phyloP scores from a whole-genome alignment of 352 stramenopile species.

The Phytophthora europaea region DNA sequence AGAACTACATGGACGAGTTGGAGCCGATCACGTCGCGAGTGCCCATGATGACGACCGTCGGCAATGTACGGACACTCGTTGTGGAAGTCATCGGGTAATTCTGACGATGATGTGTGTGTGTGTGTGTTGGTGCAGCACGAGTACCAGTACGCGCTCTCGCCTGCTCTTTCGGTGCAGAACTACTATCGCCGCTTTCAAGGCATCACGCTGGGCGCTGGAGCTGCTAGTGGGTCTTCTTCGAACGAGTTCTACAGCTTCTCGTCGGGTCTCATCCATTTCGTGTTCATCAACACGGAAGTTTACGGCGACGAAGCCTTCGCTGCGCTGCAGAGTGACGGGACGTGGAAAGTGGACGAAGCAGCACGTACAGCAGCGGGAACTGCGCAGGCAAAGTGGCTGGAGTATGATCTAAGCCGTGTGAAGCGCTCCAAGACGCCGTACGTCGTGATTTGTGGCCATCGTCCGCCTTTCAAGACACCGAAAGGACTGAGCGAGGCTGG shows the following conservation, averaged over 20 bases:
- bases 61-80: slow-evolving; percentile 59
- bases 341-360: slow-evolving; percentile 61
- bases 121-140: slow-evolving; percentile 57
- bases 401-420: slow-evolving; percentile 76
- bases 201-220: slow-evolving; percentile 58
- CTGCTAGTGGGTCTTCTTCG: slow-evolving; percentile 65
- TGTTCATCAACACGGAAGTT: slow-evolving; percentile 83
- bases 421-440: slow-evolving; percentile 70
- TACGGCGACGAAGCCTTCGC: slow-evolving; percentile 77
- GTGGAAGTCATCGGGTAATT: not conserved
- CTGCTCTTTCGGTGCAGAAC: slow-evolving; percentile 73
- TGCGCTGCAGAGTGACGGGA: slow-evolving; percentile 54
- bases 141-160: slow-evolving; percentile 66
- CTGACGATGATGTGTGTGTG: slow-evolving; percentile 9
- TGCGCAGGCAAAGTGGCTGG: slow-evolving; percentile 67
- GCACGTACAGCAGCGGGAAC: slow-evolving; percentile 40
- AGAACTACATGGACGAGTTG: slow-evolving; percentile 83
- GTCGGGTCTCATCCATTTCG: slow-evolving; percentile 75
- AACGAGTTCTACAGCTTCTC: slow-evolving; percentile 86
- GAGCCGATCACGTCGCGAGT: slow-evolving; percentile 65
- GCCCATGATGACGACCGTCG: slow-evolving; percentile 80
- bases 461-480: slow-evolving; percentile 78
- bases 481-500: slow-evolving; percentile 40
- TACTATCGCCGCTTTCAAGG: slow-evolving; percentile 76
- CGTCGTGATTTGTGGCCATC: slow-evolving; percentile 79